Evolutionary conservation across 345 rosid species (phyloP), one percentile per base, ranked within the genome.

Genomic region (Euphorbia pulcherrima): DNA sequence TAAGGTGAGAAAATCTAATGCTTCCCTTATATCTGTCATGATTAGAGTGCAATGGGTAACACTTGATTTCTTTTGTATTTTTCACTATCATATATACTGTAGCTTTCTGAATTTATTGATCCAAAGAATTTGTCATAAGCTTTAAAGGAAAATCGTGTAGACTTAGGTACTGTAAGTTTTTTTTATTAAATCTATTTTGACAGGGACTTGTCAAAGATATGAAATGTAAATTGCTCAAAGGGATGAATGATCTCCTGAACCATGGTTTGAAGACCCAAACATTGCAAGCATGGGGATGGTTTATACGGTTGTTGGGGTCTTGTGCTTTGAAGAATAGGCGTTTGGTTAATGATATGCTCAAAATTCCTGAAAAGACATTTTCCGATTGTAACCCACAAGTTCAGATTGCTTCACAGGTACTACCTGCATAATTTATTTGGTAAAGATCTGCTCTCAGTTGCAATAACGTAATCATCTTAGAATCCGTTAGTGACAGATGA

Each of bases 241-340:
- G 53, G 71, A 84, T 84, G 84, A 83, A 76, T 75, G 75, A 71
- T 69, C 75, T 77, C 74, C 71, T 78, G 51, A 80, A 78, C 66
- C 80, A 74, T 63, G 82, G 85, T 40, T 65, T 74, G 79, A 84
- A 83, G 75, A 57, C 84, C 67, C 84, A 83, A 76, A 46, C 79
- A 50, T 21, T 86, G 62, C 87, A 73, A 72, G 86, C 88, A 20
- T 86, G 88, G 91, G 78, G 85, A 47, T 84, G 91, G 87, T 81
- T 75, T 68, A 80, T 86, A 47, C 70, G 82, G 46, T 60, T 86
- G 41, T 65, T 79, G 33, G 90, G 87, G 60, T 72, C 73, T 67
- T 72, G 60, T 30, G 84, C 77, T 59, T 30, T 68, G 68, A 81
- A 78, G 70, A 73, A 77, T 18, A 78, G 83, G 77, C 75, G 66